Percentiles rank a stretch among this genome's conserved stretches.
phyloP scores from a whole-genome alignment of 257 asterid genomes.

The Leonotis leonurus region DNA sequence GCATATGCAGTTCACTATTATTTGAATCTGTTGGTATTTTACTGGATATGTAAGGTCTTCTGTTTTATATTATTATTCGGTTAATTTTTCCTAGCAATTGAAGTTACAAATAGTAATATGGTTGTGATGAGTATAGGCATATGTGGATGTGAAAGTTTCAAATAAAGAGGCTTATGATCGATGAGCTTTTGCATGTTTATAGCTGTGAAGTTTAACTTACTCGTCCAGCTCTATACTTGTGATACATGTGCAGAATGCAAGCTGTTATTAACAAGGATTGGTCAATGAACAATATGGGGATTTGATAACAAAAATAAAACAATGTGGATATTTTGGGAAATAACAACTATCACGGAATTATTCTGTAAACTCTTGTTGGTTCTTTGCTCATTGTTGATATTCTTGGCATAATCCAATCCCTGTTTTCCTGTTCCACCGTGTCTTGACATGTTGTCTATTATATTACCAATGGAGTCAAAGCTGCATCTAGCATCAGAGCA shows the following conservation, averaged over 20 bases:
- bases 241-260: neutral
- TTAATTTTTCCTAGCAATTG: neutral
- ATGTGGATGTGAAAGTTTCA: neutral
- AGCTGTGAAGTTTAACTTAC: neutral
- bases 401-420: neutral
- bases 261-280: neutral
- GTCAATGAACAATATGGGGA: neutral
- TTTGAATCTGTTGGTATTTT: neutral
- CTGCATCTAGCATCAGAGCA: neutral
- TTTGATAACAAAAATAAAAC: neutral
- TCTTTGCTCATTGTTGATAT: neutral
- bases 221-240: neutral
- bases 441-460: neutral
- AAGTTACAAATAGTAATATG: neutral
- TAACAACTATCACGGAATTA: neutral
- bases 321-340: neutral
- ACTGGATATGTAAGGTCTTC: neutral
- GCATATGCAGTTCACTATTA: neutral
- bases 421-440: neutral
- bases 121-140: neutral
- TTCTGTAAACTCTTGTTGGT: neutral
- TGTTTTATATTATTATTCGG: neutral
- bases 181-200: neutral
- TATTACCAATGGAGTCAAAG: neutral
- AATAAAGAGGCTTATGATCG: neutral